Evolutionary conservation across 2,329 filamentous ascomycete species (phyloP), one percentile per base, ranked within the genome.

Genomic region (Penicillium sclerotiorum): DNA sequence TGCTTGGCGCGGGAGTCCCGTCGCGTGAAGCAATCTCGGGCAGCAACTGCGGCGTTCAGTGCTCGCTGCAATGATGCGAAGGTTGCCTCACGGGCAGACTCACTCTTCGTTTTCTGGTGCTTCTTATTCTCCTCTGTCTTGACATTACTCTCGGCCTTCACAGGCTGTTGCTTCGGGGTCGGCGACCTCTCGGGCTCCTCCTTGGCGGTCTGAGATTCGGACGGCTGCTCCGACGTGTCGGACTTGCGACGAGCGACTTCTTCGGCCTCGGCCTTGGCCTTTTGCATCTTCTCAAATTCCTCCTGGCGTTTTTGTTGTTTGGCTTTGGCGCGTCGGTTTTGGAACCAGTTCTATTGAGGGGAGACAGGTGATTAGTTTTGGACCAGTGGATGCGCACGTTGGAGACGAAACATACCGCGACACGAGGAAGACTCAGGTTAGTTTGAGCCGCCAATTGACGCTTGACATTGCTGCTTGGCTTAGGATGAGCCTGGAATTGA

Each of bases 301-400:
- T 75, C 74, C 56, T 77, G 75, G 48, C 74, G 68, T 55, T 72
- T 77, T 59, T 79, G 75, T 56, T 79, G 76, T 58, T 78, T 79
- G 42, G 76, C 76, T 57, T 79, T 79, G 48, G 77, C 77, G 39
- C 77, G 73, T 52, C 77, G 72, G 56, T 79, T 79, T 56, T 79
- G 77, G 59, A 78, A 79, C 77, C 77, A 79, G 53, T 79, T 79
- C 77, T 79, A 52, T 35, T 50, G n/a, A 20, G 15, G 15, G 12
- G 3, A 33, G 3, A 8, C 22, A 33, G n/a, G n/a, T n/a, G 1
- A 42, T 41, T 25, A 44, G 53, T 56, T 15, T 18, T 6, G 9
- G 20, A 13, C 12, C 11, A 23, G 18, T 27, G 20, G 4, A 18
- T 13, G n/a, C 13, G 17, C 13, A 7, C 7, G 21, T 17, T n/a